These are phyloP conservation scores for Xerophyta viscosa DNA, from an alignment of 106 monocot species.

Conservation along the genomic window DNA sequence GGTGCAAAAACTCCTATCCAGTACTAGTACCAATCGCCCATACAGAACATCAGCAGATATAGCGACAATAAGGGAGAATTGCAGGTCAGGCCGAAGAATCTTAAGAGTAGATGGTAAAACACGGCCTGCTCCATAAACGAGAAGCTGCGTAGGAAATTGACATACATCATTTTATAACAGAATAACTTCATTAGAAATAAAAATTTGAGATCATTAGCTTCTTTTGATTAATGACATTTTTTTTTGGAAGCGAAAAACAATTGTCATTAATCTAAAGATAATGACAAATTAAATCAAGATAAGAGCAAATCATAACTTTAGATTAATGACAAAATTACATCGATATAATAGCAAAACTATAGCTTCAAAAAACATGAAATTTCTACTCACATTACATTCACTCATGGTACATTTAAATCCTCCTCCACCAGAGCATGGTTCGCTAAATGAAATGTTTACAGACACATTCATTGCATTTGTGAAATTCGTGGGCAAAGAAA, in stretches of 20 bases:
- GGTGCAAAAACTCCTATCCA: constrained; percentile 77
- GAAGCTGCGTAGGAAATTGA: constrained; percentile 46
- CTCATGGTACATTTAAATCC: constrained; percentile 62
- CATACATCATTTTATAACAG: neutral
- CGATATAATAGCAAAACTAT: too few relatives aligned
- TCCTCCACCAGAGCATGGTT: constrained; percentile 71
- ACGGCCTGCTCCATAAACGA: constrained; percentile 78
- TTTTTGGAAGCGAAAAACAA: too few relatives aligned
- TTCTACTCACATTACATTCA: constrained; percentile 78
- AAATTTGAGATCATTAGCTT: too few relatives aligned
- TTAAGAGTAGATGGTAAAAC: constrained; percentile 61
- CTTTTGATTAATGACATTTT: too few relatives aligned
- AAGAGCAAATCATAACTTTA: too few relatives aligned
- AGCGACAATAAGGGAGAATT: constrained; percentile 55
- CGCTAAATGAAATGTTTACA: constrained; percentile 55
- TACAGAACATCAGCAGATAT: constrained; percentile 43
- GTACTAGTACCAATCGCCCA: constrained; percentile 72
- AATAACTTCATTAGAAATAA: too few relatives aligned
- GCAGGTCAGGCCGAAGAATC: constrained; percentile 50
- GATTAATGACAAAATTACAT: too few relatives aligned
- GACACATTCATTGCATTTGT: constrained; percentile 69
- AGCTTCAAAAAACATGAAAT: too few relatives aligned
- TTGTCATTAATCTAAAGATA: too few relatives aligned
- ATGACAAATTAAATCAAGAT: too few relatives aligned
- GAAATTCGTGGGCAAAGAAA: constrained; percentile 44